Base-by-base conservation (phyloP, 2,329 filamentous ascomycete genomes). In the Sphaerulina vaccinii region DNA sequence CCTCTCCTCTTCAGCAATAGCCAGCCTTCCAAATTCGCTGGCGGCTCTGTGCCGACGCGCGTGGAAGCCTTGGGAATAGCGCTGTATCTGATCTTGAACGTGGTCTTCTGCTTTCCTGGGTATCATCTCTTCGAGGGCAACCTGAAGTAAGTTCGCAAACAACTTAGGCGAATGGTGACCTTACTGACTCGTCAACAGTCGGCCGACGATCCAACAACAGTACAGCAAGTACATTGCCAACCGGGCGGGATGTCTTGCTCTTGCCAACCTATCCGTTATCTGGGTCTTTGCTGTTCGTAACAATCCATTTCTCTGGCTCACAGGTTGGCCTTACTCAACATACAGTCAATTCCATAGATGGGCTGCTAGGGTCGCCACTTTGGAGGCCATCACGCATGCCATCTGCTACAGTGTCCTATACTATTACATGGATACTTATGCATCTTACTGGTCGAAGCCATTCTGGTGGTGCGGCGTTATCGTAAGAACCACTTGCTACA, bases 231-330 rank as follows among this genome's bases (percentile, higher is more conserved):
- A 83, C 50, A 71, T 82, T 0, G 79, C 81, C 1, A 83, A 86
- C 54, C 77, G 85, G 7, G 83, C 82, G 0, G 83, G 84, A 0
- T 78, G 83, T 21, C 74, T 88, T 15, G 79, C 82, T 0, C 79
- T 83, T 58, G 80, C 80, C 3, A 85, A 85, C 56, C 75, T 87
- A 7, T 81, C 83, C 0, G 59, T 85, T 1, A 69, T 87, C 0
- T 87, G 83, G 82, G 67, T 87, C 0, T 87, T 88, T 57, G 81
- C 79, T 0, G 80, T 80, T 62, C 74, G 85, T 8, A 88, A 88
- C 54, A 86, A 87, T 47, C 61, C 83, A 0, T 74, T 87, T 11
- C 71, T 86, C 43, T 85, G 81, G 81, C 62, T 83, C 0, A 87
- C 85, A 0, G 84, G 84, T 0, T 88, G 85, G 84, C 81, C 80